phyloP scores from a whole-genome alignment of 164 flowering plant genomes.

The Berberis thunbergii region DNA sequence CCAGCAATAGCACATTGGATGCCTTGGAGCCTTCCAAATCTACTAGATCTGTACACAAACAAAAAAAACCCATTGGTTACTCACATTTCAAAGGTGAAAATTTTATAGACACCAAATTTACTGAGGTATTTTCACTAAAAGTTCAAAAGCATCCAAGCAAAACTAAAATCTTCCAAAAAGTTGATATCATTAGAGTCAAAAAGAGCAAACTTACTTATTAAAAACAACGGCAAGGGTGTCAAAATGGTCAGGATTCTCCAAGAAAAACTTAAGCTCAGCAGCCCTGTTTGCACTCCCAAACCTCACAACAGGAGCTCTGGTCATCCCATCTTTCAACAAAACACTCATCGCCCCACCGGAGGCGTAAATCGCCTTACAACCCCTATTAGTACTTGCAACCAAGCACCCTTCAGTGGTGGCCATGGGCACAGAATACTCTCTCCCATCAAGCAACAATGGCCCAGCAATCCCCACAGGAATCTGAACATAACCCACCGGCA shows the following conservation, averaged over 20 bases:
- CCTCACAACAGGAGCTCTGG: constrained; percentile 2
- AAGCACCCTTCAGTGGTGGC: constrained; percentile 80
- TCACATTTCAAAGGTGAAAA: not conserved
- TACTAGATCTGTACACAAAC: constrained; percentile 53
- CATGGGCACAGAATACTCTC: constrained; percentile 50
- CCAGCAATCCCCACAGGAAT: constrained; percentile 92
- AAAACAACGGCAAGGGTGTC: constrained; percentile 2
- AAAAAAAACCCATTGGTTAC: not conserved
- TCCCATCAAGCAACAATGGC: constrained; percentile 37
- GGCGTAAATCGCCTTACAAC: constrained; percentile 2
- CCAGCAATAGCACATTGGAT: constrained; percentile 73
- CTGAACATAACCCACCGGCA: constrained; percentile 91
- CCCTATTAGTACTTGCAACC: constrained; percentile 5
- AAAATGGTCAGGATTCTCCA: not conserved
- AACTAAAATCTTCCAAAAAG: too few species aligned
- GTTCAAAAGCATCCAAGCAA: not conserved
- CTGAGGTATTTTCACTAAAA: not conserved
- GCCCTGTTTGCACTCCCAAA: not conserved
- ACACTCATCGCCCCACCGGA: not conserved
- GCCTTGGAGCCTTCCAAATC: constrained; percentile 72
- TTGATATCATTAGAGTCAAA: too few species aligned
- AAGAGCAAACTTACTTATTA: not conserved
- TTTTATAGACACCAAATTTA: too few species aligned
- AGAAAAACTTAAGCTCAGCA: not conserved
- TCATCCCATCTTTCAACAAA: not conserved